Base-by-base conservation (phyloP, 2,329 filamentous ascomycete genomes). In the Calcarisporium arbuscula region DNA sequence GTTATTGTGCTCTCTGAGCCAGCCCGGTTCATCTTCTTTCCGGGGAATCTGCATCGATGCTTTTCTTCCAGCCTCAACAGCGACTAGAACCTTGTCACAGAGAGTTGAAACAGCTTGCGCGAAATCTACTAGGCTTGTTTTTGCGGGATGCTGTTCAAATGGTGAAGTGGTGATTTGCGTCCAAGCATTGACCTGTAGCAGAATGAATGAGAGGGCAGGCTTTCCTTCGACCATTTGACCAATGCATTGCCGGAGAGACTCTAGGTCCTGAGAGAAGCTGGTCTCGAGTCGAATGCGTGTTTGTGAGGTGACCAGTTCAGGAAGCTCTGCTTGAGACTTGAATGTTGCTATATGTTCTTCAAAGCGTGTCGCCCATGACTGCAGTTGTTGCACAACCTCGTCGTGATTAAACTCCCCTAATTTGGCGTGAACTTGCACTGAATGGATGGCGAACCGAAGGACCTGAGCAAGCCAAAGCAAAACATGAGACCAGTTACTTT, bases 41-140 rank as follows among this genome's bases (percentile, higher is more conserved):
- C 42, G 48, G 1, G 46, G 50, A 27, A 59, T 49, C 4, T 65
- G 64, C 9, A 64, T 58, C 8, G 77, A 61, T 3, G 68, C 61
- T 40, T 74, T 74, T 38, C 77, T 74, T 29, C 83, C 70, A 43
- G 80, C 77, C 55, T 95, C 87, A 30, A 94, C 70, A 1, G 84
- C 81, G 22, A 90, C 82, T 3, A 95, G 76, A 19, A 90, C 74
- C 32, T 77, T 75, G 56, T 94, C 85, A 30, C 82, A 74, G n/a
- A 83, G 65, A 2, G 60, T 72, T 23, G 85, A 73, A 2, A 87
- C 57, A 4, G 69, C 64, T 11, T 69, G 60, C 27, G 78, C 73
- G 28, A 88, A 72, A 1, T 60, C 53, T 14, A 68, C 44, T 12
- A 65, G 39, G 14, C 54, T 47, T 17, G 46, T 37, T 3, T 31